Base-by-base conservation (phyloP, 2,329 filamentous ascomycete genomes). In the Cladosporium sp. region DNA sequence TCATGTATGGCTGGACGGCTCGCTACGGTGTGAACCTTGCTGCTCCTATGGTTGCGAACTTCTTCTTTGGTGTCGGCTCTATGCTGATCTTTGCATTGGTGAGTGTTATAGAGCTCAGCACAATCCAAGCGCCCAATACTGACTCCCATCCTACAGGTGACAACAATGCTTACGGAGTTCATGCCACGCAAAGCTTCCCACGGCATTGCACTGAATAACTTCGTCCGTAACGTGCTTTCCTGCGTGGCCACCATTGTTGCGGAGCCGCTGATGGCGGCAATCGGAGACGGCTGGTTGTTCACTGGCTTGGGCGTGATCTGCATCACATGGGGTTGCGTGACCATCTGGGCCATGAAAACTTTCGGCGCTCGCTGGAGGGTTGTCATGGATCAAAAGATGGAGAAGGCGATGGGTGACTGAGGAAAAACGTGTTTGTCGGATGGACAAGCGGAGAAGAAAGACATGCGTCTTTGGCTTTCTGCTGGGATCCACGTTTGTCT, bases 161-260 rank as follows among this genome's bases (percentile, higher is more conserved):
- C 86, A 0, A 93, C 88, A 0, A 90, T 93, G 85, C 72, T 93
- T 57, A 92, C 88, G 0, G 88, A 93, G 62, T 90, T 92, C 62
- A 84, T 92, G 75, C 86, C 86, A 12, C 77, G 80, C 36, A 76
- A 78, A 55, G 84, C 83, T 43, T 86, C 82, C 3, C 79, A 79
- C 9, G 87, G 86, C 1, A 85, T 92, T 3, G 88, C 88, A 0
- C 73, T 91, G 38, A 91, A 92, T 67, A 92, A 92, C 63, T 88
- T 92, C 60, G 75, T 88, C 45, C 74, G 88, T 41, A 93, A 92
- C 59, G 87, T 90, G 33, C 83, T 90, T 59, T 83, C 79, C 43
- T 90, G 85, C 54, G 75, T 88, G 1, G 87, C 85, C 8, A 78
- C 78, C 38, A 67, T 91, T 27, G 78, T 90, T 15, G 80, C 84